Conservation (phyloP, 768 basidiomycete genomes). For the Dioszegia aurantiaca region DNA sequence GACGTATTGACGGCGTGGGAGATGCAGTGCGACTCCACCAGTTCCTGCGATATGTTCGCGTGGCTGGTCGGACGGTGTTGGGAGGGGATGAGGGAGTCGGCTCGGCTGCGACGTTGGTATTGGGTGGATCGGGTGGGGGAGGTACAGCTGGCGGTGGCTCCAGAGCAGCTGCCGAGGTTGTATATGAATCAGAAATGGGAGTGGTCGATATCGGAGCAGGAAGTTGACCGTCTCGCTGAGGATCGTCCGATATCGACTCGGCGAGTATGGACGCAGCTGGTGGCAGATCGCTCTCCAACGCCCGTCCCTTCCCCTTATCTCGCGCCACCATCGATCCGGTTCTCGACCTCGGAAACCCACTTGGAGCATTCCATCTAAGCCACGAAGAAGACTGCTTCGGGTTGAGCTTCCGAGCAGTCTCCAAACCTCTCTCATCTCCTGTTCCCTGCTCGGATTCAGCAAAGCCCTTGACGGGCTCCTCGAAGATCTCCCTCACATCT, state of each 20-base stretch:
- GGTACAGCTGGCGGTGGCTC: not conserved
- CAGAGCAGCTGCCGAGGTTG: too few species aligned
- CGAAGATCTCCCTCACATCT: not conserved
- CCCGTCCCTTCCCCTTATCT: conserved; percentile 26
- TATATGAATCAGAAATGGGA: too few species aligned
- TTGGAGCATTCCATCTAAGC: conserved; percentile 39
- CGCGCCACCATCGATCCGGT: conserved; percentile 1
- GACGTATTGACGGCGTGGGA: not conserved
- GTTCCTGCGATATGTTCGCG: conserved; percentile 5
- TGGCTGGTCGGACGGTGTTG: not conserved
- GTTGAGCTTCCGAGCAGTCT: conserved; percentile 19
- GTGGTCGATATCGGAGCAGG: too few species aligned
- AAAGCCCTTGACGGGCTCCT: not conserved
- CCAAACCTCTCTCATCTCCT: not conserved
- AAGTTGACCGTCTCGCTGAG: too few species aligned
- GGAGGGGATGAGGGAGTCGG: not conserved
- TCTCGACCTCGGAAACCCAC: conserved; percentile 31
- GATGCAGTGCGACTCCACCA: conserved; percentile 18
- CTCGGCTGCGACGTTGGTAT: not conserved
- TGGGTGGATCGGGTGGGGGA: not conserved
- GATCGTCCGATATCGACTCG: too few species aligned
- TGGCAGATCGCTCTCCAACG: not conserved
- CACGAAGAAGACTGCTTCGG: conserved; percentile 42
- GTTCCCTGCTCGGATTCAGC: not conserved
- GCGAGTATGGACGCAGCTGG: not conserved